Evolutionary conservation across 805 yeast genomes (phyloP).

Genomic region (Ascoidea asiatica): DNA sequence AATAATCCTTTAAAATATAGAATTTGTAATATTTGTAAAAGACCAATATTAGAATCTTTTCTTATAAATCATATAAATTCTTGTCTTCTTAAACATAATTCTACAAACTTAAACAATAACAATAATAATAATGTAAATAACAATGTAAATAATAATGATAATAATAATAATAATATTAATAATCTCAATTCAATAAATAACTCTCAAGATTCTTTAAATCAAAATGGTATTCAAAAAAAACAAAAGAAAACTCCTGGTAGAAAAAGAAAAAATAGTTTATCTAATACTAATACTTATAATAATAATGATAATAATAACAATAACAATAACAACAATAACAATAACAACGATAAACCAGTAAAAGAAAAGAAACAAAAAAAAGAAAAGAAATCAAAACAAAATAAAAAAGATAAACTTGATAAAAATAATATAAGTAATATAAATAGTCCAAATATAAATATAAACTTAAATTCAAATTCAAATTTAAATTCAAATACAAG

Average conservation of each 20-base stretch:
- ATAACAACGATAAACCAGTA: neutral
- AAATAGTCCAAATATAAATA: neutral
- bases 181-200: constrained; percentile 4
- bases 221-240: neutral
- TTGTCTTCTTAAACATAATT: constrained; percentile 23
- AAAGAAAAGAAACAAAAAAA: too few species aligned
- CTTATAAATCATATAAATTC: constrained; percentile 24
- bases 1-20: constrained; percentile 26
- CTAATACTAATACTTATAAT: neutral
- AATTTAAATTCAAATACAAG: too few species aligned
- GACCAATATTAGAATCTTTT: constrained; percentile 26
- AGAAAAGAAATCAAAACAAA: neutral
- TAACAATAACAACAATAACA: too few species aligned
- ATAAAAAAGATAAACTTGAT: neutral
- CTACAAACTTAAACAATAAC: constrained; percentile 12
- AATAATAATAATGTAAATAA: neutral
- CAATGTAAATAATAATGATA: constrained; percentile 1
- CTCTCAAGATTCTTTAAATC: neutral
- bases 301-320: neutral
- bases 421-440: constrained; percentile 1
- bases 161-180: constrained; percentile 12
- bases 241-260: constrained; percentile 2
- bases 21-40: constrained; percentile 32
- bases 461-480: constrained; percentile 3
- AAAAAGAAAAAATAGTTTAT: neutral